Conservation (phyloP, 805 yeast genomes). For the Zygosaccharomyces bailii region DNA sequence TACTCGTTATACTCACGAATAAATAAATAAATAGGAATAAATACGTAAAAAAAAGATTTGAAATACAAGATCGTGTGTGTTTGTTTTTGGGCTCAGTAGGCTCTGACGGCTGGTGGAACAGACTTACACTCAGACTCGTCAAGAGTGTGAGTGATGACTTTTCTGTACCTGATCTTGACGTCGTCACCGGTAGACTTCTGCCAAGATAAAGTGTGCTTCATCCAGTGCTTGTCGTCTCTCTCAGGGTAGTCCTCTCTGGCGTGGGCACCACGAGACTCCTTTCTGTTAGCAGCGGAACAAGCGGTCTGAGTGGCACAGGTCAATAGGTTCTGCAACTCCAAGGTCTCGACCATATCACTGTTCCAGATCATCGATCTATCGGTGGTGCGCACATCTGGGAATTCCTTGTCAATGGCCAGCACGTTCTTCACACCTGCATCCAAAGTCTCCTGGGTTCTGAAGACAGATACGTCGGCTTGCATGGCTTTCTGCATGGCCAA, state of each 20-base stretch:
- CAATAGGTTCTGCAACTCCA: slow-evolving; percentile 92
- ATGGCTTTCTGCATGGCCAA: slow-evolving; percentile 89
- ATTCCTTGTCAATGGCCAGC: slow-evolving; percentile 66
- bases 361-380: slow-evolving; percentile 99
- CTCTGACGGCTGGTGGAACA: slow-evolving; percentile 96
- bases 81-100: slow-evolving; percentile 49
- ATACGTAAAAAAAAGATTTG: slow-evolving; percentile 1
- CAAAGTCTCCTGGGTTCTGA: slow-evolving; percentile 88
- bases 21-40: slow-evolving; percentile 7
- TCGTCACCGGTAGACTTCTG: slow-evolving; percentile 69
- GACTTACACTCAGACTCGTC: slow-evolving; percentile 91
- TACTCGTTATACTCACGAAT: slow-evolving; percentile 5
- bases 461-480: slow-evolving; percentile 97
- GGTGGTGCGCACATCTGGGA: slow-evolving; percentile 74
- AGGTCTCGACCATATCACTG: slow-evolving; percentile 92
- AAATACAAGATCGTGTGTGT: slow-evolving; percentile 1
- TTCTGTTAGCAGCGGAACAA: slow-evolving; percentile 87
- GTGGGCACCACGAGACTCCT: slow-evolving; percentile 98
- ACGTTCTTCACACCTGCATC: slow-evolving; percentile 88
- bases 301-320: slow-evolving; percentile 98
- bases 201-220: slow-evolving; percentile 95
- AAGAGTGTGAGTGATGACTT: slow-evolving; percentile 75
- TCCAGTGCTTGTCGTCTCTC: slow-evolving; percentile 96
- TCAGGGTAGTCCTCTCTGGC: slow-evolving; percentile 97
- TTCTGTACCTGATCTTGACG: slow-evolving; percentile 78